Evolutionary conservation across 129 eudicot species (phyloP).

Genomic region (Flaveria linearis): DNA sequence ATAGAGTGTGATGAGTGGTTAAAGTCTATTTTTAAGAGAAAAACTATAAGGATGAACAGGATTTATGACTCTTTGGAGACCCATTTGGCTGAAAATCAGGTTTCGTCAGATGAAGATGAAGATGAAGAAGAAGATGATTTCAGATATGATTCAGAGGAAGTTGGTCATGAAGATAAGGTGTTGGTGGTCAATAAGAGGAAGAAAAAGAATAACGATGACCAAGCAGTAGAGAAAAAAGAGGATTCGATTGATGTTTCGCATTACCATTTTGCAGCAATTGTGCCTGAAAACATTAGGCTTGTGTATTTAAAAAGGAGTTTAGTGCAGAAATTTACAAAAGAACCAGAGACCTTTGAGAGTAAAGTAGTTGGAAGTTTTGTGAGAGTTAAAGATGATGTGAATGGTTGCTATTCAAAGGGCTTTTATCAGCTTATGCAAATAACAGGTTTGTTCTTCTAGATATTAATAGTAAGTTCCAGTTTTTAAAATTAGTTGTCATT

Average conservation of each 20-base stretch:
- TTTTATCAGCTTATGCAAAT: slow-evolving; percentile 67
- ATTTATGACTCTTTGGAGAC: slow-evolving; percentile 56
- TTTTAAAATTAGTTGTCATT: background rate
- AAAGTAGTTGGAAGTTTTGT: slow-evolving; percentile 75
- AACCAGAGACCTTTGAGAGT: slow-evolving; percentile 60
- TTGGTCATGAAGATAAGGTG: slow-evolving; percentile 22
- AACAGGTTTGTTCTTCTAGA: slow-evolving; percentile 48
- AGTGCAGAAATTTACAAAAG: slow-evolving; percentile 51
- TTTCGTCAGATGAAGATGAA: slow-evolving; percentile 15
- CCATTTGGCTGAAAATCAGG: slow-evolving; percentile 71
- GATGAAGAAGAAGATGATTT: slow-evolving; percentile 57
- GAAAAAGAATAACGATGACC: slow-evolving; percentile 35
- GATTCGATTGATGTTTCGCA: slow-evolving; percentile 22
- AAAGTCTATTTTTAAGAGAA: slow-evolving; percentile 49
- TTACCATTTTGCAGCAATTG: slow-evolving; percentile 56
- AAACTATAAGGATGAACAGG: slow-evolving; percentile 43
- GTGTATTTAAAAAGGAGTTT: slow-evolving; percentile 71
- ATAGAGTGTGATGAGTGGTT: slow-evolving; percentile 59
- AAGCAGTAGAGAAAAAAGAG: slow-evolving; percentile 34
- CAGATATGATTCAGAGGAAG: slow-evolving; percentile 42
- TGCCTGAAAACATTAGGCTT: slow-evolving; percentile 63
- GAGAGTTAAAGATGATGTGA: slow-evolving; percentile 56
- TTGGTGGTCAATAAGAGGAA: slow-evolving; percentile 33
- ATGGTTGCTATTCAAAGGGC: slow-evolving; percentile 41
- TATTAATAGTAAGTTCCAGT: background rate